Evolutionary conservation across 176 grass and related monocot genomes (phyloP), one percentile per base, ranked within the genome.

Genomic region (Stipa capillata): DNA sequence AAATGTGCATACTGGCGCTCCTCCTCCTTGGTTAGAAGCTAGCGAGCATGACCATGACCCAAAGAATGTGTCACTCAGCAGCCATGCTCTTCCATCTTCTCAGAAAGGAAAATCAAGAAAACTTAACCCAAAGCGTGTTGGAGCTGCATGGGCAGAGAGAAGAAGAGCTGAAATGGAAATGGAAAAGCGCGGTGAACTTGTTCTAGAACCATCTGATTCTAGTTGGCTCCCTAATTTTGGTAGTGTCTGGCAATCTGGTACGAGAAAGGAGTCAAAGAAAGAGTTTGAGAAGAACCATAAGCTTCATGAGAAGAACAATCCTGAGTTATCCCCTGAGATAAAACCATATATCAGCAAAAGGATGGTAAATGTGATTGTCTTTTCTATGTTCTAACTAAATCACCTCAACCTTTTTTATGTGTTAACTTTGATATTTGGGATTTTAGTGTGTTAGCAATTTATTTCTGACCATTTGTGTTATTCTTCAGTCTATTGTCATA

Each of bases 141-240:
- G 92, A 85, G 92, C 96, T 54, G 90, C 92, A 84, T 99, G 96
- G 96, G 90, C 96, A 39, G 92, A 95, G 55, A 95, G 83, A 90
- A 90, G 90, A 81, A 88, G 88, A 88, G 81, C 86, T 69, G 92
- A 99, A 81, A 84, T 99, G 67, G 86, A 94, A 65, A 84, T 82
- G 86, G 90, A 99, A 79, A 99, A 93, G 69, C 79, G 65, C 42
- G 94, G 84, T 18, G 78, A 90, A 80, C 67, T 83, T 73, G 52
- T 87, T 73, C 71, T 85, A 74, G 82, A 82, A 68, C 67, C 16
- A 31, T 77, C 69, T 79, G 85, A 85, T 60, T 75, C 89, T 79
- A 88, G 77, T 72, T 95, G 96, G 96, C 96, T 99, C 58, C 96
- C 96, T 7, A 99, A 99, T 75, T 99, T 99, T 85, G 92, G 92